phyloP scores from a whole-genome alignment of 106 monocot genomes.

The Acorus calamus region DNA sequence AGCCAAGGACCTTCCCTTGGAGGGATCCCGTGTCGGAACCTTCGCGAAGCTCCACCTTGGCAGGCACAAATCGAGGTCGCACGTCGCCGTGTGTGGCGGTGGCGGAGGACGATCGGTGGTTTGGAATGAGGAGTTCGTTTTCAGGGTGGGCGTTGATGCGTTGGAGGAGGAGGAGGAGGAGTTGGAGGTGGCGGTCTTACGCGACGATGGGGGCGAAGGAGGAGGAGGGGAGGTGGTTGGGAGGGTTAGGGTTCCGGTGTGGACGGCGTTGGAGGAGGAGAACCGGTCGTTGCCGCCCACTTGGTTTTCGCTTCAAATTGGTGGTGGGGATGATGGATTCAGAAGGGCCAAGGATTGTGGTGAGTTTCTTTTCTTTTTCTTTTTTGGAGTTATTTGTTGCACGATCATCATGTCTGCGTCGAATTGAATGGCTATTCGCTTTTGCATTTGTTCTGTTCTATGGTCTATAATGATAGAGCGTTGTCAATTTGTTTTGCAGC shows the following conservation, averaged over 20 bases:
- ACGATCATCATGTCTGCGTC: too few relatives aligned
- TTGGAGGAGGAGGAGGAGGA: neutral
- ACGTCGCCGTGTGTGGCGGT: constrained; percentile 7
- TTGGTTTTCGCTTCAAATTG: constrained; percentile 21
- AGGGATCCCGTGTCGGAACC: neutral
- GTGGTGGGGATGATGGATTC: neutral
- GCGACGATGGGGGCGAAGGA: neutral
- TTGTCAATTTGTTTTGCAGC: too few relatives aligned
- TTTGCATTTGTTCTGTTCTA: too few relatives aligned
- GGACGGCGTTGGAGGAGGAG: neutral
- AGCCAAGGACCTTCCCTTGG: neutral
- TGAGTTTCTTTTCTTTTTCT: too few relatives aligned
- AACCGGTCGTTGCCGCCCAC: constrained; percentile 11
- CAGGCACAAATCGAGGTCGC: constrained; percentile 16
- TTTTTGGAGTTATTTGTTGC: too few relatives aligned
- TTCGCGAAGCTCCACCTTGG: constrained; percentile 29
- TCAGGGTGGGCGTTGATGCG: constrained; percentile 8
- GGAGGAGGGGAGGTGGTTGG: neutral
- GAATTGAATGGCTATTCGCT: too few relatives aligned
- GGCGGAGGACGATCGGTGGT: constrained; percentile 1
- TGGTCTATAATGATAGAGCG: too few relatives aligned
- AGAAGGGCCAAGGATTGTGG: too few relatives aligned
- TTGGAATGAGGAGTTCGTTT: constrained; percentile 47
- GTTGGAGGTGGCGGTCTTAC: neutral
- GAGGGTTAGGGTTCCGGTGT: neutral